Conservation (phyloP, 164 flowering plant genomes). For the Cinnamomum chago region DNA sequence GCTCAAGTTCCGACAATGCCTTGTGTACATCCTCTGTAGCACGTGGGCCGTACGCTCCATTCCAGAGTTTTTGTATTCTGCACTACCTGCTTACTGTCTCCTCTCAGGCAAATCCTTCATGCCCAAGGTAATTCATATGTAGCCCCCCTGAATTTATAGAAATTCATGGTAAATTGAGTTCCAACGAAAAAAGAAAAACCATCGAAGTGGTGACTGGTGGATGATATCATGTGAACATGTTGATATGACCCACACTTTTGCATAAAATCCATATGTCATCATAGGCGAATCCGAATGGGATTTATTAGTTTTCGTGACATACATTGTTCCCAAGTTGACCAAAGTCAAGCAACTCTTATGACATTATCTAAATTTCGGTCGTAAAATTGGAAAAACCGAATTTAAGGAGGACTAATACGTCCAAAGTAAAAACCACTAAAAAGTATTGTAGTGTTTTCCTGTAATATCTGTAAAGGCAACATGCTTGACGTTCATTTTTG, state of each 20-base stretch:
- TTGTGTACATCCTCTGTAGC: conserved; percentile 22
- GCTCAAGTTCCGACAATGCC: conserved; percentile 41
- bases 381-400: no score
- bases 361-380: no score
- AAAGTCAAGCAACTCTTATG: no score
- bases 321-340: no score
- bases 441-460: neutral
- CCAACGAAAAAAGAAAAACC: neutral
- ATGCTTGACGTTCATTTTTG: neutral
- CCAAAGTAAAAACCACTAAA: neutral
- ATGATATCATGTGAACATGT: neutral
- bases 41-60: conserved; percentile 37
- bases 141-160: neutral
- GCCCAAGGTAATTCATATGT: conserved; percentile 35
- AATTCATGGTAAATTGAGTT: neutral
- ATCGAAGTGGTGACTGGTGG: neutral
- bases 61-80: conserved; percentile 46
- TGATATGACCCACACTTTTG: neutral
- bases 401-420: no score
- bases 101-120: conserved; percentile 41
- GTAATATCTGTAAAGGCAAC: no score
- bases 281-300: no score
- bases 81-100: conserved; percentile 53
- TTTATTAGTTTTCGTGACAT: no score
- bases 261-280: no score